Evolutionary conservation across 495 filamentous ascomycete species (phyloP), one percentile per base, ranked within the genome.

Genomic region (Trichoderma asperelloides): DNA sequence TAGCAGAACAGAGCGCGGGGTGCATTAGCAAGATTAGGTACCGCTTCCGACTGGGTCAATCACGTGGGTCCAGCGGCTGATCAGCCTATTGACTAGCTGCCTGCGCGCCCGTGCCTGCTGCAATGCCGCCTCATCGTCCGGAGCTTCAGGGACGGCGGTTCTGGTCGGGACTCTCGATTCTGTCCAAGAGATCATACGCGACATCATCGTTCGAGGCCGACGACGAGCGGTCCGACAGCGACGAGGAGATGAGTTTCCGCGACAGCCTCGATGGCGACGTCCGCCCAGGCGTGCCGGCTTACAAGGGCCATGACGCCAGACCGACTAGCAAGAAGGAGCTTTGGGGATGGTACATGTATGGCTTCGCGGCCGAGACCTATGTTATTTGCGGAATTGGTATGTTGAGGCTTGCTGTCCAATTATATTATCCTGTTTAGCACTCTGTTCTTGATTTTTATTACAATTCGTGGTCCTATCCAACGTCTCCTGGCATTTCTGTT

Each of bases 331-430:
- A 78, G 69, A 93, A 90, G 74, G 95, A 98, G 81, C 85, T 97
- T 40, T 84, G 85, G 13, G 95, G 95, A 66, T 98, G 94, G 91
- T 98, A 97, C 77, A 89, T 90, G 69, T 98, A 98, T 82, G 91
- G 88, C 60, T 98, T 93, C 84, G 95, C 95, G 23, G 92, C 94
- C n/a, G 95, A 98, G 77, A 93, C 96, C 51, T 98, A 96, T 73
- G 91, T 96, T 15, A 90, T 98, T 47, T 98, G 95, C 75, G 94
- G 93, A 87, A 82, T 82, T 65, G 64, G 64, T 65, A 27, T n/a
- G 41, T 47, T 40, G 21, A 13, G 30, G 33, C 81, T 83, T 73
- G 1, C 16, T 21, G 25, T 0, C 11, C 16, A 1, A 25, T n/a
- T 55, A 2, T 11, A 21, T 7, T 21, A 8, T 30, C 1, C 3